Conservation (phyloP, 805 yeast genomes). For the Saccharomyces kudriavzevii region DNA sequence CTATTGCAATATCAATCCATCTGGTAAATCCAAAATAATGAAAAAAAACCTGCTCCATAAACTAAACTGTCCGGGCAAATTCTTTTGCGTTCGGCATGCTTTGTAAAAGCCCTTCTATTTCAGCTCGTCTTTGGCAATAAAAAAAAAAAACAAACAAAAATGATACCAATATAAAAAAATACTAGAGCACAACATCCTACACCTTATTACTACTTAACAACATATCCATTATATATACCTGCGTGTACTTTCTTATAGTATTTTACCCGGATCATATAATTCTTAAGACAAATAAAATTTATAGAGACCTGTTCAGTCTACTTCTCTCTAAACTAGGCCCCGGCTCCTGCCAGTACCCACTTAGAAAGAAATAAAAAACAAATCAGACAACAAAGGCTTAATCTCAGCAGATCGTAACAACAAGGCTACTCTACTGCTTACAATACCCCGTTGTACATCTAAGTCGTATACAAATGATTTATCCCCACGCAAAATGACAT, state of each 20-base stretch:
- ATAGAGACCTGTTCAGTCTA: neutral
- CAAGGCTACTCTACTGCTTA: conserved; percentile 48
- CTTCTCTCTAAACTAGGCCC: conserved; percentile 5
- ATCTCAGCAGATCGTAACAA: conserved; percentile 45
- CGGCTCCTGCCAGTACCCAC: conserved; percentile 7
- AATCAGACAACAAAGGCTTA: conserved; percentile 18
- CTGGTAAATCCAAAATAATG: neutral
- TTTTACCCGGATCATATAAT: neutral
- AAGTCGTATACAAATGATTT: conserved; percentile 42
- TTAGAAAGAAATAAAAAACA: conserved; percentile 4
- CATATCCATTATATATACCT: too few relatives aligned
- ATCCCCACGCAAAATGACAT: conserved; percentile 39
- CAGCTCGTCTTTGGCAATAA: neutral
- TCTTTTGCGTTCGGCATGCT: neutral
- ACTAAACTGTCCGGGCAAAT: neutral
- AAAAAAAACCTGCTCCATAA: neutral
- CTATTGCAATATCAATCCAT: too few relatives aligned
- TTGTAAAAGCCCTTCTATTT: neutral
- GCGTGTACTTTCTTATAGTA: too few relatives aligned
- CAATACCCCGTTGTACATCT: conserved; percentile 40
- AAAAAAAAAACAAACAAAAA: neutral
- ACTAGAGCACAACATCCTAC: too few relatives aligned
- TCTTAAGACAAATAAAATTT: neutral
- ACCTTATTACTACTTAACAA: too few relatives aligned
- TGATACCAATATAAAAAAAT: too few relatives aligned